Evolutionary conservation across 352 stramenopile genomes (phyloP).

Genomic region (Phytophthora idaei): DNA sequence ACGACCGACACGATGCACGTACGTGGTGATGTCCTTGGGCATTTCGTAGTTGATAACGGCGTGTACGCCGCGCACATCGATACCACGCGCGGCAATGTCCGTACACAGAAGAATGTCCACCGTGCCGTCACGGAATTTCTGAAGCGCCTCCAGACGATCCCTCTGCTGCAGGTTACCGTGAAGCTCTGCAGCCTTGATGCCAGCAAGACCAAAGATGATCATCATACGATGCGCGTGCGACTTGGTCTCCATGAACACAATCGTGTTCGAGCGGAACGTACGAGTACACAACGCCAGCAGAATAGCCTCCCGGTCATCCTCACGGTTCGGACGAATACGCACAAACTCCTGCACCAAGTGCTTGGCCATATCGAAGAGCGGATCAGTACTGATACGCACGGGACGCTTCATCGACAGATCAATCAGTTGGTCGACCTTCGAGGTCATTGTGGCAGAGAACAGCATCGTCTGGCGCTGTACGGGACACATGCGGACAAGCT

Average conservation of each 20-base stretch:
- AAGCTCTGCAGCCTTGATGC: slow-evolving; percentile 97
- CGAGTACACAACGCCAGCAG: slow-evolving; percentile 95
- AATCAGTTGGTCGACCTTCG: slow-evolving; percentile 97
- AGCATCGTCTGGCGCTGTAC: slow-evolving; percentile 97
- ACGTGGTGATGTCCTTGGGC: slow-evolving; percentile 97
- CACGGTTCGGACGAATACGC: slow-evolving; percentile 89
- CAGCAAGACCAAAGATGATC: slow-evolving; percentile 95
- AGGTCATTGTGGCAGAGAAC: slow-evolving; percentile 99
- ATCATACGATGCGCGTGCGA: slow-evolving; percentile 95
- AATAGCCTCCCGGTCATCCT: slow-evolving; percentile 95
- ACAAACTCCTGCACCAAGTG: slow-evolving; percentile 99
- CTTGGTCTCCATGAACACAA: slow-evolving; percentile 99
- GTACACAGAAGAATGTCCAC: slow-evolving; percentile 98
- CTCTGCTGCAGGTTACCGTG: slow-evolving; percentile 98
- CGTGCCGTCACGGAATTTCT: slow-evolving; percentile 95
- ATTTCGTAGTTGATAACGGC: slow-evolving; percentile 99
- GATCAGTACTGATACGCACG: slow-evolving; percentile 94
- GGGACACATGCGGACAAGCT: slow-evolving; percentile 97
- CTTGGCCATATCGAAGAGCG: slow-evolving; percentile 95
- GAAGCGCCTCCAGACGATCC: slow-evolving; percentile 95
- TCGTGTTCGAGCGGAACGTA: slow-evolving; percentile 95
- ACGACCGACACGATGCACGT: slow-evolving; percentile 98
- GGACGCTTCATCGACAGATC: slow-evolving; percentile 97
- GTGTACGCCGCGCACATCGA: slow-evolving; percentile 98
- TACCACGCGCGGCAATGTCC: slow-evolving; percentile 97